phyloP scores from a whole-genome alignment of 176 grass and related monocot species.

The Canna indica region DNA sequence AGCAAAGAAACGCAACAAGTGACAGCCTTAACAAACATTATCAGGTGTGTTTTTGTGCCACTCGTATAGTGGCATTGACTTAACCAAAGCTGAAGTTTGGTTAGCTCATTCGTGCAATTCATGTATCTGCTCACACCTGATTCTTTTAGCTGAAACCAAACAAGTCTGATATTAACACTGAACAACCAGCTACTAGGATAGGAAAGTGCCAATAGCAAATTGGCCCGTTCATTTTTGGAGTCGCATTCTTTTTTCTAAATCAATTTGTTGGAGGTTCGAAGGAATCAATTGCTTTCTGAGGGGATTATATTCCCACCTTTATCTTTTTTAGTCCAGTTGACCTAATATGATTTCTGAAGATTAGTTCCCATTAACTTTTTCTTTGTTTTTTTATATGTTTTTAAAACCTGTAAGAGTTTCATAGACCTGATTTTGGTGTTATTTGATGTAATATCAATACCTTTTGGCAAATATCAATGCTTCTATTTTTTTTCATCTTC shows the following conservation, averaged over 20 bases:
- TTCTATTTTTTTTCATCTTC: no score
- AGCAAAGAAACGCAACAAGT: conserved; percentile 14
- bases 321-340: no score
- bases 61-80: neutral
- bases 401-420: neutral
- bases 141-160: neutral
- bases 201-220: neutral
- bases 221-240: neutral
- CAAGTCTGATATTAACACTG: neutral
- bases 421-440: neutral
- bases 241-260: conserved; percentile 2
- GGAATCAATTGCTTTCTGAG: neutral
- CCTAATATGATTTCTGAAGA: neutral
- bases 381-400: no score
- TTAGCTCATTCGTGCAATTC: neutral
- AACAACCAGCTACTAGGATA: neutral
- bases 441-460: neutral
- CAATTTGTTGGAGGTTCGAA: neutral
- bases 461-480: neutral
- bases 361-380: neutral
- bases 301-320: neutral
- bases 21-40: neutral
- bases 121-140: neutral
- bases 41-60: neutral
- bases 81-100: neutral